A percentile compares a stretch with the other conserved stretches of the same genome.
Evolutionary conservation across 129 eudicot species (phyloP).

Genomic region (Tagetes patula): DNA sequence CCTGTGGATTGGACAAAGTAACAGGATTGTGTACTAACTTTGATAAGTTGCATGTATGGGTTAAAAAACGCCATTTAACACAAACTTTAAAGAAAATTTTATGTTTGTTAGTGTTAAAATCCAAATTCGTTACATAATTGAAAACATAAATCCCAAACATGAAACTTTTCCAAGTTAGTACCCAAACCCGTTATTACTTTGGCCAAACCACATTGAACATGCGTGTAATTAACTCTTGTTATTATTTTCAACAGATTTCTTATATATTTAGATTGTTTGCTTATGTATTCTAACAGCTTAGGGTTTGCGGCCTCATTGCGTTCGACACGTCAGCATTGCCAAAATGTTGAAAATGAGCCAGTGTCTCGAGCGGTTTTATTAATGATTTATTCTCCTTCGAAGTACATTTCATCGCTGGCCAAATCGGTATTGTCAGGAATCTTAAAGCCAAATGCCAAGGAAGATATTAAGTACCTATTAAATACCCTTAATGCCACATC

Average conservation of each 20-base stretch:
- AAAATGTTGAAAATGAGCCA: conserved; percentile 44
- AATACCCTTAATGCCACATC: conserved; percentile 43
- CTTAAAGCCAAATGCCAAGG: conserved; percentile 44
- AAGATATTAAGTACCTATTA: conserved; percentile 45
- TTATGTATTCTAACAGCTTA: conserved; percentile 46
- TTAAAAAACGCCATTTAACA: no score
- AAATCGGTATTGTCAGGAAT: conserved; percentile 45
- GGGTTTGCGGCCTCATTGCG: conserved; percentile 56
- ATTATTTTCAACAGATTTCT: background rate
- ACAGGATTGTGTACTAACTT: no score
- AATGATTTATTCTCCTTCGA: conserved; percentile 83
- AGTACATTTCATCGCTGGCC: conserved; percentile 52
- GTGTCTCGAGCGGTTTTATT: conserved; percentile 68
- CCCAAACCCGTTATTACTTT: no score
- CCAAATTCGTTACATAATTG: no score
- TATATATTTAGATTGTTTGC: conserved; percentile 16
- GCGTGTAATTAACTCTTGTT: background rate
- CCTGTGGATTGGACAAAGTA: no score
- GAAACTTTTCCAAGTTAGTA: no score
- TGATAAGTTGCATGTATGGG: no score
- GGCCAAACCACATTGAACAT: no score
- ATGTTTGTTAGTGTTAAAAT: no score
- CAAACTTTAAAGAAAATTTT: no score
- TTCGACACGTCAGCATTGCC: conserved; percentile 53
- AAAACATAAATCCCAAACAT: no score